phyloP scores from a whole-genome alignment of 164 flowering plant species.

The Vitis rotundifolia region DNA sequence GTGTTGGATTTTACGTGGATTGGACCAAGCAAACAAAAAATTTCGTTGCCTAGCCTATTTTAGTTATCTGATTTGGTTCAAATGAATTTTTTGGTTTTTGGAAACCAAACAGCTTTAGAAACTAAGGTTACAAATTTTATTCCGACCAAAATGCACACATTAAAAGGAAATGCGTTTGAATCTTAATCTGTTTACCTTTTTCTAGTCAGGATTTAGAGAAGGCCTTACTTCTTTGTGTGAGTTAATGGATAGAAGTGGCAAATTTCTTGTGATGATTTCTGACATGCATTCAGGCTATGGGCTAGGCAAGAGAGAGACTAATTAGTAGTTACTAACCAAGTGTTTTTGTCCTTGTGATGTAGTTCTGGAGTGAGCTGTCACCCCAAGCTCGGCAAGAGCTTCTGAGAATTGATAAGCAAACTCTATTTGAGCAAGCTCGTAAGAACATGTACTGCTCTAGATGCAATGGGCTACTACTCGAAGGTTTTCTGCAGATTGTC shows the following conservation, averaged over 20 bases:
- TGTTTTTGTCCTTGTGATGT: slow-evolving; percentile 16
- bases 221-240: too few species aligned
- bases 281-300: too few species aligned
- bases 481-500: slow-evolving; percentile 89
- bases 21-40: neutral
- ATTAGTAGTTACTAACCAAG: neutral
- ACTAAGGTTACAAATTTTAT: too few species aligned
- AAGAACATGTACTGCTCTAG: slow-evolving; percentile 96
- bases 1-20: neutral
- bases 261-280: too few species aligned
- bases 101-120: too few species aligned
- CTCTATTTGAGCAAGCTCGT: slow-evolving; percentile 93
- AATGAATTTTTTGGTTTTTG: neutral
- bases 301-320: too few species aligned
- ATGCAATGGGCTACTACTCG: slow-evolving; percentile 94
- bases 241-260: too few species aligned
- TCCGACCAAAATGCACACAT: too few species aligned
- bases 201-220: too few species aligned
- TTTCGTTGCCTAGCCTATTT: neutral
- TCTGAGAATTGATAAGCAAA: slow-evolving; percentile 81
- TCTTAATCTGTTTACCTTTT: too few species aligned
- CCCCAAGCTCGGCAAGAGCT: slow-evolving; percentile 75
- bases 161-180: too few species aligned
- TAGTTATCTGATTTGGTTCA: neutral
- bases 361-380: slow-evolving; percentile 95